Percentiles rank a stretch among this genome's conserved stretches.
Evolutionary conservation across 441 rosid genomes (phyloP).

Genomic region (Corymbia citriodora): DNA sequence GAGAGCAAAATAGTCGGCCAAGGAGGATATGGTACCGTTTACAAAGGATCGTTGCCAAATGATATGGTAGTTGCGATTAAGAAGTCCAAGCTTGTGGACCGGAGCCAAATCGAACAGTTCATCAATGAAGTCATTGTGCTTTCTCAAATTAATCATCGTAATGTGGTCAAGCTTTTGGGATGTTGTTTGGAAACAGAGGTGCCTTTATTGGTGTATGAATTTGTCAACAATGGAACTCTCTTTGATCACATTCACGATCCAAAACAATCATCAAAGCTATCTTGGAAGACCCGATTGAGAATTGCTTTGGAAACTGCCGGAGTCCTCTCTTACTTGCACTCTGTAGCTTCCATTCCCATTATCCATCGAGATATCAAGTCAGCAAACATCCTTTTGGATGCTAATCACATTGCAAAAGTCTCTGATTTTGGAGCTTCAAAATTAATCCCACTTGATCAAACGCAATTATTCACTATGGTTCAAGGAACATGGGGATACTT

Average conservation of each 20-base stretch:
- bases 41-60: background rate
- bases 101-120: background rate
- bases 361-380: background rate
- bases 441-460: background rate
- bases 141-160: background rate
- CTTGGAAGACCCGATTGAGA: background rate
- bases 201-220: background rate
- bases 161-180: background rate
- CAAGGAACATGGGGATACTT: background rate
- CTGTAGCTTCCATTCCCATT: background rate
- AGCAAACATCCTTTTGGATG: background rate
- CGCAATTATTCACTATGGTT: background rate
- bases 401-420: no score
- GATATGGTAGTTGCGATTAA: background rate
- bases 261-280: background rate
- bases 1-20: background rate
- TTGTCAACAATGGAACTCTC: background rate
- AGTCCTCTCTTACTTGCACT: background rate
- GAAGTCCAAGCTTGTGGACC: background rate
- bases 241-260: background rate
- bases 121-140: background rate
- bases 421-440: background rate
- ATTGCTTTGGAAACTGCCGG: fast-evolving
- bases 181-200: background rate
- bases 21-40: background rate